phyloP scores from a whole-genome alignment of 2,329 filamentous ascomycete species.

The Diatrype stigma region DNA sequence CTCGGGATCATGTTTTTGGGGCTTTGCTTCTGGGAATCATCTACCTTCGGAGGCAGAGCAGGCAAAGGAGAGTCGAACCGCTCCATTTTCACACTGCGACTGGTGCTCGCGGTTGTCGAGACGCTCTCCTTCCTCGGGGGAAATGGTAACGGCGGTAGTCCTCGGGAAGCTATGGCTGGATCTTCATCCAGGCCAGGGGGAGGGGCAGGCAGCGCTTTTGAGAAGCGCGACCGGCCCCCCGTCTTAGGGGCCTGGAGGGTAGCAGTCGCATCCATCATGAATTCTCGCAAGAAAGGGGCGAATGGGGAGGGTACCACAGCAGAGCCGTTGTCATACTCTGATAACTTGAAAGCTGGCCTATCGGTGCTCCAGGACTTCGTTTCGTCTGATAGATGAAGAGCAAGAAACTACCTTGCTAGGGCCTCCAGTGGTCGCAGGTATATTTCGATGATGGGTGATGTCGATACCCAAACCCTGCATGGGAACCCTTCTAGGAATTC shows the following conservation, averaged over 20 bases:
- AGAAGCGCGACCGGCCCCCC: conserved; percentile 52
- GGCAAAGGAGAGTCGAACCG: conserved; percentile 28
- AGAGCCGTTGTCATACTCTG: conserved; percentile 18
- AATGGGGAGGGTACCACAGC: conserved; percentile 12
- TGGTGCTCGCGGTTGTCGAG: conserved; percentile 15
- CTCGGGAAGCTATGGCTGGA: conserved; percentile 15
- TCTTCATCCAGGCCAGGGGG: conserved; percentile 30
- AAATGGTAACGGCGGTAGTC: conserved; percentile 19
- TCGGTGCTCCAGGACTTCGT: conserved; percentile 13
- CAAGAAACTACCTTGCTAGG: conserved; percentile 9
- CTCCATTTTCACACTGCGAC: conserved; percentile 19
- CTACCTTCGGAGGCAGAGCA: conserved; percentile 22
- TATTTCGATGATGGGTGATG: conserved; percentile 6
- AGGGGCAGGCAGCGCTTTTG: conserved; percentile 53
- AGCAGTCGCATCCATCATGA: conserved; percentile 10
- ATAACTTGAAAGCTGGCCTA: conserved; percentile 7
- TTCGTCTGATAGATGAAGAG: conserved; percentile 20
- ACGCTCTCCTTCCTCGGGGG: conserved; percentile 25
- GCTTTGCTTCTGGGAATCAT: conserved; percentile 14
- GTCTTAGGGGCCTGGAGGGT: conserved; percentile 29
- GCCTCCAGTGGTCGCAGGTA: conserved; percentile 20
- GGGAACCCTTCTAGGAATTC: conserved; percentile 1
- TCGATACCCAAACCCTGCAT: background rate
- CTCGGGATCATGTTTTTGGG: conserved; percentile 32
- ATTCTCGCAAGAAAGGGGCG: conserved; percentile 15